phyloP scores from a whole-genome alignment of 169 alveolate genomes.

The Plasmodium gallinaceum region DNA sequence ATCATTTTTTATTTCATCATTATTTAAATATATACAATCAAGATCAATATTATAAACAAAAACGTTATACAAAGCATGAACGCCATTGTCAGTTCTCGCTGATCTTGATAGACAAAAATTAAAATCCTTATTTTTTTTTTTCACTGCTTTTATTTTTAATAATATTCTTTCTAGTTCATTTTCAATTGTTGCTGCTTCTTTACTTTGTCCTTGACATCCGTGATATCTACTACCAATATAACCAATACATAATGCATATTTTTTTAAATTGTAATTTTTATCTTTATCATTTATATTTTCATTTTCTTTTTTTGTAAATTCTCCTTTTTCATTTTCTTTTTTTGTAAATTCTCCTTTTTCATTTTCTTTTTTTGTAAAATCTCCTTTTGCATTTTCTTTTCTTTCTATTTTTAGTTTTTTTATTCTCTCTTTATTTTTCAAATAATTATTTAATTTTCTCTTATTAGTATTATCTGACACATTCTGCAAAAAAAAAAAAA shows the following conservation, averaged over 20 bases:
- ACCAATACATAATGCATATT: slow-evolving; percentile 81
- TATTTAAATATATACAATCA: neutral
- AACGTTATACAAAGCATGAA: slow-evolving; percentile 87
- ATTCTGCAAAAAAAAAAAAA: neutral
- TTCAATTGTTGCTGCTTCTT: slow-evolving; percentile 82
- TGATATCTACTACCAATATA: slow-evolving; percentile 87
- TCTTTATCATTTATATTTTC: neutral
- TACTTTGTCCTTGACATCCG: slow-evolving; percentile 89
- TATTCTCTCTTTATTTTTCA: slow-evolving; percentile 29
- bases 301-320: slow-evolving; percentile 3
- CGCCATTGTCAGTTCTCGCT: slow-evolving; percentile 93
- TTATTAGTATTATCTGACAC: neutral
- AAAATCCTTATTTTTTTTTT: slow-evolving; percentile 77
- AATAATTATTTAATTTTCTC: slow-evolving; percentile 16
- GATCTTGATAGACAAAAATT: slow-evolving; percentile 82
- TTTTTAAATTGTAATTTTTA: slow-evolving; percentile 35
- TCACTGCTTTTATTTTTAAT: slow-evolving; percentile 81
- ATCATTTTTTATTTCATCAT: neutral
- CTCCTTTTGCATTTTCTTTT: slow-evolving; percentile 1
- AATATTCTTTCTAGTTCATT: slow-evolving; percentile 83
- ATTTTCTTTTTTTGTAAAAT: slow-evolving; percentile 1
- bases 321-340: slow-evolving; percentile 8
- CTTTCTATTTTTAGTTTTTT: slow-evolving; percentile 28
- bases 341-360: neutral
- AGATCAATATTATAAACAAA: slow-evolving; percentile 82